Conservation (phyloP, 2,329 filamentous ascomycete genomes). For the Truncatella angustata region DNA sequence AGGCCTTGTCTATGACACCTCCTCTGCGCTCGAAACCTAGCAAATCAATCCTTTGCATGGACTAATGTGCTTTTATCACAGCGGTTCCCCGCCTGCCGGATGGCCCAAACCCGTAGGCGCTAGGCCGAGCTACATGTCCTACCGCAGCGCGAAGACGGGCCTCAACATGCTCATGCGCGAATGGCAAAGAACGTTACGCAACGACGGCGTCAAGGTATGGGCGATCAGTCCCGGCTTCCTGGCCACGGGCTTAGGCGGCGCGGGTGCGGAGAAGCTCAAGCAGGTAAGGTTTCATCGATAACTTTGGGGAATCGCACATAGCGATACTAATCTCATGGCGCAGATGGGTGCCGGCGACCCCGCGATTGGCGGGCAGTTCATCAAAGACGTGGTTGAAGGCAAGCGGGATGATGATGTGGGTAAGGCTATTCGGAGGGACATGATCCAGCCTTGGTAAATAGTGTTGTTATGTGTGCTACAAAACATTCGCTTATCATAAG, state of each 20-base stretch:
- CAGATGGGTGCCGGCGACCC: slow-evolving; percentile 22
- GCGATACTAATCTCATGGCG: slow-evolving; percentile 6
- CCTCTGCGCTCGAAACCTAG: too few relatives aligned
- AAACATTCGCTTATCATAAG: too few relatives aligned
- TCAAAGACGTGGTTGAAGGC: slow-evolving; percentile 32
- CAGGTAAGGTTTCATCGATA: neutral
- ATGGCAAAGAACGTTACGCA: slow-evolving; percentile 35
- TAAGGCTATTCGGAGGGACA: slow-evolving; percentile 19
- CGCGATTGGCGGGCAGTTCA: slow-evolving; percentile 27
- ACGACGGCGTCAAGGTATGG: slow-evolving; percentile 47
- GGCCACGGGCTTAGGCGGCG: slow-evolving; percentile 17
- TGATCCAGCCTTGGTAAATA: slow-evolving; percentile 16
- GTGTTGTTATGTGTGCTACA: neutral
- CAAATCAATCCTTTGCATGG: neutral
- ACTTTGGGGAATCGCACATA: neutral
- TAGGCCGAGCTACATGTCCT: slow-evolving; percentile 21
- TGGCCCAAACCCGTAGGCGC: slow-evolving; percentile 36
- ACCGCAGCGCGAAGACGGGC: slow-evolving; percentile 41
- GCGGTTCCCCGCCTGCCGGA: slow-evolving; percentile 25
- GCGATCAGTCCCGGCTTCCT: slow-evolving; percentile 22
- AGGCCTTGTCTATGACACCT: too few relatives aligned
- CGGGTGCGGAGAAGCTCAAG: slow-evolving; percentile 7
- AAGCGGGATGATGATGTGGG: slow-evolving; percentile 32
- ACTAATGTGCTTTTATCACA: neutral
- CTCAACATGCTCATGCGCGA: slow-evolving; percentile 50